Evolutionary conservation across 2,329 filamentous ascomycete genomes (phyloP).

Genomic region (Kalmusia sp.): DNA sequence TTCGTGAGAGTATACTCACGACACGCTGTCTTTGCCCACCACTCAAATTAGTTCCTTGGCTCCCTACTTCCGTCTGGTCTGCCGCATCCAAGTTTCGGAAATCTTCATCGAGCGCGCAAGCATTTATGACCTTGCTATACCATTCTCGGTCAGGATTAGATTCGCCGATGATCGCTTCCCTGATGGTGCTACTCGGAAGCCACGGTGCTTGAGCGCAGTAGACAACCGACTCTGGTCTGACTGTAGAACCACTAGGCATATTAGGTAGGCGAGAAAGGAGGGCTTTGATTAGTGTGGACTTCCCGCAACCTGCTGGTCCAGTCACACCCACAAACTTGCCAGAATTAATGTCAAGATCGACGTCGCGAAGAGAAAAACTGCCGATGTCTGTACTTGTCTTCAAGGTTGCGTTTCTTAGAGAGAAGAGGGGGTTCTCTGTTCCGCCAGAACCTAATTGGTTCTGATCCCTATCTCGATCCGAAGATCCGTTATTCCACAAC

Average conservation of each 20-base stretch:
- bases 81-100: conserved; percentile 14
- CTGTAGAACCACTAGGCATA: not conserved
- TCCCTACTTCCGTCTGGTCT: conserved; percentile 53
- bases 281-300: conserved; percentile 43
- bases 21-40: conserved; percentile 58
- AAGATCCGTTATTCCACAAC: not conserved
- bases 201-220: conserved; percentile 36
- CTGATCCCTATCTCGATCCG: not conserved
- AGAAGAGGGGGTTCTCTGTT: not conserved
- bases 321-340: conserved; percentile 7
- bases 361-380: conserved; percentile 42
- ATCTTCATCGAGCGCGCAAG: conserved; percentile 25
- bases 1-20: not conserved
- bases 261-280: conserved; percentile 16
- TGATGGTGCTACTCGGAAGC: conserved; percentile 30
- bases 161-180: conserved; percentile 20
- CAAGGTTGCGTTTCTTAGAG: not conserved
- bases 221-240: conserved; percentile 11
- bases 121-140: conserved; percentile 31
- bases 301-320: conserved; percentile 18
- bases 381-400: conserved; percentile 27
- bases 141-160: conserved; percentile 27
- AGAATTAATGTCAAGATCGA: not conserved
- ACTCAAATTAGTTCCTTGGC: conserved; percentile 55
- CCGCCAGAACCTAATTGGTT: not conserved